Evolutionary conservation across 352 stramenopile species (phyloP).

Genomic region (Phytopythium chamaehyphon): DNA sequence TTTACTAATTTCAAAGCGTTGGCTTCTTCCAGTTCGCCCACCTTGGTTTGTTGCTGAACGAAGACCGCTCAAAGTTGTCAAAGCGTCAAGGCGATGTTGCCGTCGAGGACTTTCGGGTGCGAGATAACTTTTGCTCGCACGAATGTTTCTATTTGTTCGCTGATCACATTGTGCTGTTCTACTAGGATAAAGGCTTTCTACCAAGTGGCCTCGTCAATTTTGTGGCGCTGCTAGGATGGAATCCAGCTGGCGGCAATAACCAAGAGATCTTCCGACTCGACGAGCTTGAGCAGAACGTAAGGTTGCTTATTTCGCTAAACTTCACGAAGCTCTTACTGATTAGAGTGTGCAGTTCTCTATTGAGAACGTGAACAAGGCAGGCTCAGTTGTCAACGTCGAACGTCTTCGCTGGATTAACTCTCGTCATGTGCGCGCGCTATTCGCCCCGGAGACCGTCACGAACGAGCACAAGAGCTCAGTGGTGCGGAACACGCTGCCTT

Average conservation of each 20-base stretch:
- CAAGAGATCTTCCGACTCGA: constrained; percentile 96
- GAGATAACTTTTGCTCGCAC: constrained; percentile 7
- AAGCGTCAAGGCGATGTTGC: constrained; percentile 97
- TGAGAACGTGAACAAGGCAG: constrained; percentile 85
- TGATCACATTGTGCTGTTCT: constrained; percentile 3
- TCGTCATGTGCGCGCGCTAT: constrained; percentile 77
- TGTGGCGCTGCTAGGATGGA: constrained; percentile 97
- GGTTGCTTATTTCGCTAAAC: background rate
- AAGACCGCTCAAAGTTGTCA: constrained; percentile 97
- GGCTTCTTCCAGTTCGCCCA: constrained; percentile 71
- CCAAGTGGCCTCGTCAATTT: constrained; percentile 98
- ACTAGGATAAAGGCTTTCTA: constrained; percentile 92
- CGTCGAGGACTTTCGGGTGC: constrained; percentile 95
- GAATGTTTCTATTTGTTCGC: background rate
- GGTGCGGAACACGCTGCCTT: constrained; percentile 60
- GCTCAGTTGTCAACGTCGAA: constrained; percentile 85
- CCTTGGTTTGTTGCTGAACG: constrained; percentile 93
- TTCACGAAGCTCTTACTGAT: background rate
- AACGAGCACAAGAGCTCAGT: constrained; percentile 40
- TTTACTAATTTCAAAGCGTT: background rate
- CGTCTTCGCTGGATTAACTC: constrained; percentile 89
- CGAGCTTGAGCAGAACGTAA: constrained; percentile 80
- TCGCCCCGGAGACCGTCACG: constrained; percentile 39
- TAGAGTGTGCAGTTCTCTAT: constrained; percentile 60
- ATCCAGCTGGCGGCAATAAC: constrained; percentile 92